phyloP scores from a whole-genome alignment of 805 yeast species.

The Kuraishia floccosa region DNA sequence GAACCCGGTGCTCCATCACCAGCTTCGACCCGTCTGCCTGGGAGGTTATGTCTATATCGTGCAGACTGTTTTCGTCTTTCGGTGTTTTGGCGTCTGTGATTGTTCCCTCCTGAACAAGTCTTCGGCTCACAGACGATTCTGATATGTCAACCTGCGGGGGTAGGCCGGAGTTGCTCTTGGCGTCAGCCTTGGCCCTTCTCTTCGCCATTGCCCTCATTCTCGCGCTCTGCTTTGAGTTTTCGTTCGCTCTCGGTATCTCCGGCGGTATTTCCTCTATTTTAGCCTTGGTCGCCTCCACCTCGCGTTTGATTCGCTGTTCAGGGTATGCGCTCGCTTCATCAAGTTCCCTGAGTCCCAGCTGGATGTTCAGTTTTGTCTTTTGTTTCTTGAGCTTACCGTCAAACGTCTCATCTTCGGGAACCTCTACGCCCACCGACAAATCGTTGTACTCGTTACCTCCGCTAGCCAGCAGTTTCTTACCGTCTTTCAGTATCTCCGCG shows the following conservation, averaged over 20 bases:
- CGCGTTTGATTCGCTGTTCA: background rate
- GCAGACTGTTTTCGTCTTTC: constrained; percentile 4
- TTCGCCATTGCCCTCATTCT: constrained; percentile 92
- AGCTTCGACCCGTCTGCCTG: constrained; percentile 74
- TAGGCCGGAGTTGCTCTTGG: constrained; percentile 35
- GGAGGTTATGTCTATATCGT: constrained; percentile 43
- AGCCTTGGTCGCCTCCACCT: constrained; percentile 10
- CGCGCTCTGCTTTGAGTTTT: constrained; percentile 36
- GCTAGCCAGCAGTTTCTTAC: constrained; percentile 50
- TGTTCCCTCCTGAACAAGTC: constrained; percentile 32
- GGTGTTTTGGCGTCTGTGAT: constrained; percentile 10
- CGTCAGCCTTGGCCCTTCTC: constrained; percentile 69
- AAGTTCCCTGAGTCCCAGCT: constrained; percentile 13
- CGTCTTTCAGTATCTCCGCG: constrained; percentile 33
- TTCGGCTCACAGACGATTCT: constrained; percentile 55
- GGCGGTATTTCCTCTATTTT: constrained; percentile 4
- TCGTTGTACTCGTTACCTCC: constrained; percentile 32
- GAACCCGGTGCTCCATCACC: constrained; percentile 68
- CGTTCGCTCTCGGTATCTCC: background rate
- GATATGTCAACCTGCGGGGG: constrained; percentile 52
- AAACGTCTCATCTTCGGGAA: background rate
- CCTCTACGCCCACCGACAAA: constrained; percentile 2
- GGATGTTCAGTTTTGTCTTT: constrained; percentile 17
- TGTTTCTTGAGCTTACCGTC: constrained; percentile 9
- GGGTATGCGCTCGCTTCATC: background rate